Evolutionary conservation across 1,284 basidiomycete genomes (phyloP), one percentile per base, ranked within the genome.

Genomic region (Ustilago crameri): DNA sequence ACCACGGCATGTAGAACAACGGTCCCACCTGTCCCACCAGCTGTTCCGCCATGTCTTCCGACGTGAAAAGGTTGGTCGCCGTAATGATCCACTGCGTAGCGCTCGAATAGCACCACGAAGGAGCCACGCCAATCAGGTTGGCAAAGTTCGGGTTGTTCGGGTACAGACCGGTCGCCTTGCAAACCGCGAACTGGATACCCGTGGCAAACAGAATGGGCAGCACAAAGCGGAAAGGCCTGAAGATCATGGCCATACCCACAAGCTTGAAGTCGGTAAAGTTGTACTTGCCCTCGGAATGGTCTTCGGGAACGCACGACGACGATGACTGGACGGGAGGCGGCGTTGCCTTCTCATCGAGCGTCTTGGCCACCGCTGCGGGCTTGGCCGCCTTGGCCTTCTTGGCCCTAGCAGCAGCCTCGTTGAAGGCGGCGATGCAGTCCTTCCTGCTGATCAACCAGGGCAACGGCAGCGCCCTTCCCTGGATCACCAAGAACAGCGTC

Each of bases 181-280:
- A 73, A 37, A 68, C 18, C 30, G 50, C 64, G 58, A 68, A 73
- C 49, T 73, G 70, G n/a, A 73, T 47, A 41, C 64, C 70, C 0
- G 70, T 68, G 22, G 68, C 61, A 30, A 68, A 62, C 23, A 73
- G 70, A 20, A 64, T 37, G 9, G 70, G 70, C 3, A 73, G 54
- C 34, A 73, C 20, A 44, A 68, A 73, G 14, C 70, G 70, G 65
- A 73, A 73, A 22, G 70, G 70, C 17, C 70, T 49, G 17, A 54
- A 48, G 20, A 73, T 54, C 64, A 73, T 73, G 22, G 65, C 59
- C 64, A 73, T 67, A 14, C 69, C 69, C 37, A 63, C 47, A 23
- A 65, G 60, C 60, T 67, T 56, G 56, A 34, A 73, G 44, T 71
- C 63, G 27, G 63, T 42, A 12, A 47, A 48, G 55, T 71, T 66